Evolutionary conservation across 108 stramenopile species (phyloP).

Genomic region (Thalassiosira profunda): DNA sequence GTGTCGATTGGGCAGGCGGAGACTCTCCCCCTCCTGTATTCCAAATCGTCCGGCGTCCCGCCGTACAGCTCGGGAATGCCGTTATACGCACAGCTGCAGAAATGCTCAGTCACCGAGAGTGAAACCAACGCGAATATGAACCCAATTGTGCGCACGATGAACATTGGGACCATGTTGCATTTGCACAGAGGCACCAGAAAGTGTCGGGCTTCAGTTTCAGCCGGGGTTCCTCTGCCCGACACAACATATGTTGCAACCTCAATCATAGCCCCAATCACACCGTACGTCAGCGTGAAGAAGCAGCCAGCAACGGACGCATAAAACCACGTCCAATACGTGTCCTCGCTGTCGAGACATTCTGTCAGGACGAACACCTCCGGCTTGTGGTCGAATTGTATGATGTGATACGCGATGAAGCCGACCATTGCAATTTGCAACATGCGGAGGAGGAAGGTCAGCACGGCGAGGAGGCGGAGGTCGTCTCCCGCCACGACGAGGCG

Average conservation of each 20-base stretch:
- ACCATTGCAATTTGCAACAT: slow-evolving; percentile 14
- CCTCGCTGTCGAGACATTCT: slow-evolving; percentile 10
- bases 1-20: background rate
- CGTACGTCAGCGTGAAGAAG: background rate
- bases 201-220: slow-evolving; percentile 12
- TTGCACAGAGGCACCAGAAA: slow-evolving; percentile 28
- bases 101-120: slow-evolving; percentile 6
- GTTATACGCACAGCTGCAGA: slow-evolving; percentile 16
- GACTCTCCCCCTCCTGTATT: background rate
- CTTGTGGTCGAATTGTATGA: slow-evolving; percentile 1
- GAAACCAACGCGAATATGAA: background rate
- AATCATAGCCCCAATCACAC: slow-evolving; percentile 8
- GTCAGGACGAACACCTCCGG: background rate
- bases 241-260: slow-evolving; percentile 17
- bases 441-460: slow-evolving; percentile 10
- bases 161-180: slow-evolving; percentile 23
- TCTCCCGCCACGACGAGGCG: slow-evolving; percentile 32
- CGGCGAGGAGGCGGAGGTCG: slow-evolving; percentile 28
- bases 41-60: background rate
- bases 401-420: slow-evolving; percentile 10
- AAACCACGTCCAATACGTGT: slow-evolving; percentile 12
- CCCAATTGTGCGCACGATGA: slow-evolving; percentile 1
- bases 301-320: background rate
- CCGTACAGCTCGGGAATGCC: background rate
- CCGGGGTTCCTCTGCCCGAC: slow-evolving; percentile 31